A percentile compares a stretch with the other conserved stretches of the same genome.
These are phyloP conservation scores for Brettanomyces anomalus DNA, from an alignment of 805 yeast genomes.

Conservation along the genomic window DNA sequence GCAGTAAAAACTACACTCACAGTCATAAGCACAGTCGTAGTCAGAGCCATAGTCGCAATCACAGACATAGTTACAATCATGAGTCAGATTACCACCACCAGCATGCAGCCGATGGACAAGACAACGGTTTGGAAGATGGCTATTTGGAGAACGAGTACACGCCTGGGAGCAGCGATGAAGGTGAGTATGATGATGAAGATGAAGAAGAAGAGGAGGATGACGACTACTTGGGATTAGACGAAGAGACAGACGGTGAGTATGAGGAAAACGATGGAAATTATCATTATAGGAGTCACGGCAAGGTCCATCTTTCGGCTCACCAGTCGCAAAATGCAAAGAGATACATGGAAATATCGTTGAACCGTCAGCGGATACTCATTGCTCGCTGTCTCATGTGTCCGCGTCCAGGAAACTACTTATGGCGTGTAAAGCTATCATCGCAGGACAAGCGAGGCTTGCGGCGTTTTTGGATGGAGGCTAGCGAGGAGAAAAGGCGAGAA, in stretches of 20 bases:
- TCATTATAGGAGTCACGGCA: no score
- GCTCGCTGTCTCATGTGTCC: conserved; percentile 8
- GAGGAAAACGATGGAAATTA: no score
- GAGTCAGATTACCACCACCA: conserved; percentile 5
- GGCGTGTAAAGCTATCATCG: conserved; percentile 27
- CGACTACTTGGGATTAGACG: not conserved
- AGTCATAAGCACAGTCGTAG: conserved; percentile 7
- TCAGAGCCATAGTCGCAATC: conserved; percentile 10
- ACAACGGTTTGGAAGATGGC: not conserved
- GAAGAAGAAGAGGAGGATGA: conserved; percentile 4
- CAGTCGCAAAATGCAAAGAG: not conserved
- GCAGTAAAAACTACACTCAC: conserved; percentile 8
- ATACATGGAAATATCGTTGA: not conserved
- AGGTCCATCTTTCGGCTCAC: not conserved
- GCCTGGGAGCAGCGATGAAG: not conserved
- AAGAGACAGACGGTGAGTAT: no score
- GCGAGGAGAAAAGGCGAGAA: conserved; percentile 48
- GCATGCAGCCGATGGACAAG: not conserved
- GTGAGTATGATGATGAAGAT: conserved; percentile 2
- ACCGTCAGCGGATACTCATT: no score
- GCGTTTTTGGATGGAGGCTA: conserved; percentile 58
- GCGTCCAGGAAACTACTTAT: conserved; percentile 15
- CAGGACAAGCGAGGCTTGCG: conserved; percentile 46
- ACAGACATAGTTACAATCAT: conserved; percentile 3
- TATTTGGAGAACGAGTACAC: not conserved